phyloP scores from a whole-genome alignment of 768 basidiomycete species.

The Lyophyllum decastes region DNA sequence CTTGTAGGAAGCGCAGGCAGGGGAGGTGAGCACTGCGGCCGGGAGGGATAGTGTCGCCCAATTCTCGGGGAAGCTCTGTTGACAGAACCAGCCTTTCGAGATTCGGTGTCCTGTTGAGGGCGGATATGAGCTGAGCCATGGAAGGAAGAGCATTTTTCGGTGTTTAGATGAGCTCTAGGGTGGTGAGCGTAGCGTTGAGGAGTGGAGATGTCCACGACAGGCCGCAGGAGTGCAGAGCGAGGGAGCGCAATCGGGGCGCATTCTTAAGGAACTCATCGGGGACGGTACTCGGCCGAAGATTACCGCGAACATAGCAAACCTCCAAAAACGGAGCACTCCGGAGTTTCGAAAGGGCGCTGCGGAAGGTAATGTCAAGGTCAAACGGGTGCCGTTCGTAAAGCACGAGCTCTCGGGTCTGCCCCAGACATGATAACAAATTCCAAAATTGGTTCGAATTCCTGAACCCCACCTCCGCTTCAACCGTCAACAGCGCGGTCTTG shows the following conservation, averaged over 20 bases:
- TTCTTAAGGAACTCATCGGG: background rate
- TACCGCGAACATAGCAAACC: background rate
- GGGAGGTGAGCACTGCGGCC: too few species aligned
- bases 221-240: background rate
- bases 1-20: too few species aligned
- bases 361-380: background rate
- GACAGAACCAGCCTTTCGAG: too few species aligned
- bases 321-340: background rate
- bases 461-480: background rate
- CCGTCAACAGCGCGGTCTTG: background rate
- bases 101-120: too few species aligned
- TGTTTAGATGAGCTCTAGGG: background rate
- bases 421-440: background rate
- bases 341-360: background rate
- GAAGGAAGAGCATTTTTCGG: background rate
- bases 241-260: background rate
- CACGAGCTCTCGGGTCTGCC: background rate
- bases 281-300: background rate
- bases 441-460: background rate
- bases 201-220: background rate
- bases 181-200: background rate
- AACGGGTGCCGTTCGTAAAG: background rate
- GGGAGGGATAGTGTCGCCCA: too few species aligned
- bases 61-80: too few species aligned
- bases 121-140: background rate